Evolutionary conservation across 768 basidiomycete genomes (phyloP), one percentile per base, ranked within the genome.

Genomic region (Neoboletus magnificus): DNA sequence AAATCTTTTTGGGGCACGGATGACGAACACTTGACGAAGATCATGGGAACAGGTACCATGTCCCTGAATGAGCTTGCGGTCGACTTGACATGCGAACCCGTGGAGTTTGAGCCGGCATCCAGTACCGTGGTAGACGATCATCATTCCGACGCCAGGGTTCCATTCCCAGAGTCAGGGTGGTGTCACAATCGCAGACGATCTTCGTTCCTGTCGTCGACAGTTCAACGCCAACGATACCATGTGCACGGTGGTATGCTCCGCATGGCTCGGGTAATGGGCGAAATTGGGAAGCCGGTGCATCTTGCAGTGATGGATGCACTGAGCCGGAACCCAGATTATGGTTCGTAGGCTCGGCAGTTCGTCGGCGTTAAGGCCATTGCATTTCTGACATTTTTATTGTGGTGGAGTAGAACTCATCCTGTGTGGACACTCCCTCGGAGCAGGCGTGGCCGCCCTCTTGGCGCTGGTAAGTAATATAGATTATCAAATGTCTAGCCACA

Each of bases 41-140:
- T 42, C 48, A 33, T 32, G 54, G 23, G 42, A 51, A 52, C 44
- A 83, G 85, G 91, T 13, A 93, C 91, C 3, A 89, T 92, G 89
- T 88, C 87, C 3, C 75, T 93, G 41, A 93, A 93, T 62, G 91
- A 93, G 70, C 81, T 93, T 5, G 91, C 90, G 16, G 89, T 89
- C 11, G 90, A 93, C 71, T 76, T 93, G 46, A 89, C 90, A 1
- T 93, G 91, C 69, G 87, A 91, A 53, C 80, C 86, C 0, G 84
- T 83, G 39, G 76, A 80, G 22, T 89, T 89, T 58, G 76, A 80
- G 52, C 84, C 83, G 25, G 83, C 81, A 18, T 68, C 65, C 1
- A 78, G 76, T 5, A 57, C 66, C 16, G 54, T 64, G 11, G 53
- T 35, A 29, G 71, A 66, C 25, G 67, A 66, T 35, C 30, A 62